Conservation (phyloP, 495 filamentous ascomycete genomes). For the Penicillium parvum region DNA sequence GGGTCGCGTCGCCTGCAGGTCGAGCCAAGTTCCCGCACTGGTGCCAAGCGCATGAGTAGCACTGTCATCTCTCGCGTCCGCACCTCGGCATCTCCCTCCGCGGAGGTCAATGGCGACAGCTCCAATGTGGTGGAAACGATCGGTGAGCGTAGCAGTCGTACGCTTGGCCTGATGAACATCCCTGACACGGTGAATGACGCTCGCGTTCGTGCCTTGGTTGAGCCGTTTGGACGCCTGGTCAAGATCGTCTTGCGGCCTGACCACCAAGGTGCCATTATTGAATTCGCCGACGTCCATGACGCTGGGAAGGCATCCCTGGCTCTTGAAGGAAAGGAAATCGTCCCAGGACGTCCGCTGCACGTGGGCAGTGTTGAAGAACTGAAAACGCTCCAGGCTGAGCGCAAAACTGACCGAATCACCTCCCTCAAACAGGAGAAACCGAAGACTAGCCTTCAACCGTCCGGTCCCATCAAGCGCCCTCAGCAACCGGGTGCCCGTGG, state of each 20-base stretch:
- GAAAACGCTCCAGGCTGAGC: slow-evolving; percentile 55
- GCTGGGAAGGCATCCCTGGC: slow-evolving; percentile 72
- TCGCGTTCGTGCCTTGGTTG: slow-evolving; percentile 55
- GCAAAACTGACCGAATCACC: slow-evolving; percentile 46
- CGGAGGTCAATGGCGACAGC: slow-evolving; percentile 31
- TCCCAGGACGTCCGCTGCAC: slow-evolving; percentile 56
- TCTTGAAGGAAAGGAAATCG: slow-evolving; percentile 68
- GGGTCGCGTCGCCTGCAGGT: slow-evolving; percentile 68
- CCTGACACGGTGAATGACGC: slow-evolving; percentile 65
- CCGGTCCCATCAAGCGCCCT: slow-evolving; percentile 55
- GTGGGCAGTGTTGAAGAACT: slow-evolving; percentile 69
- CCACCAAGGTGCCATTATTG: slow-evolving; percentile 83
- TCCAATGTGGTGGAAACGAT: slow-evolving; percentile 24
- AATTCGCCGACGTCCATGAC: slow-evolving; percentile 64
- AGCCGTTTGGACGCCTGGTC: slow-evolving; percentile 51
- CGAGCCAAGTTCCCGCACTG: slow-evolving; percentile 48
- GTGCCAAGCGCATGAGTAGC: slow-evolving; percentile 43
- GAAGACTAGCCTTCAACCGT: slow-evolving; percentile 43
- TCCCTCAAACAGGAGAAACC: slow-evolving; percentile 40
- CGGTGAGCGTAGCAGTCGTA: slow-evolving; percentile 48
- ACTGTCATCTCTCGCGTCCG: slow-evolving; percentile 38
- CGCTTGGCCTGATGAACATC: slow-evolving; percentile 53
- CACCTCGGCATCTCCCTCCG: slow-evolving; percentile 32
- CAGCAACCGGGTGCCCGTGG: slow-evolving; percentile 44
- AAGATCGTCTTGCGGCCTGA: slow-evolving; percentile 61